Percentiles rank a stretch among this genome's conserved stretches.
Evolutionary conservation across 129 eudicot genomes (phyloP).

Genomic region (Mikania micrantha): DNA sequence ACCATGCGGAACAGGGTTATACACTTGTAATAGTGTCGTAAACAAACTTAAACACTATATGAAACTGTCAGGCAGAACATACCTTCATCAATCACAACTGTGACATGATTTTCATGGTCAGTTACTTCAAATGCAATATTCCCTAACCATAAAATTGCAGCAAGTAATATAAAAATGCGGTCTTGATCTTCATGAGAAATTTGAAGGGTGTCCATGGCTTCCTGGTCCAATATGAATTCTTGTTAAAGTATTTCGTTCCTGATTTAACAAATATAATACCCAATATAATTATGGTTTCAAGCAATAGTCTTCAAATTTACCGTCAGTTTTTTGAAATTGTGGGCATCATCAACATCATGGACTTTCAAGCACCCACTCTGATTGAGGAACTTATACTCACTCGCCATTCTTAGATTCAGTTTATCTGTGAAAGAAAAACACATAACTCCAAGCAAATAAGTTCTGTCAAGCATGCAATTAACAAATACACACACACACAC

Average conservation of each 20-base stretch:
- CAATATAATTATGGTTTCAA: neutral
- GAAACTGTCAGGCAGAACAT: slow-evolving; percentile 3
- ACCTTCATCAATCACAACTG: slow-evolving; percentile 80
- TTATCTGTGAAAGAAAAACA: slow-evolving; percentile 43
- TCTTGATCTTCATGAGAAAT: slow-evolving; percentile 66
- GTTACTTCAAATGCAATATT: slow-evolving; percentile 64
- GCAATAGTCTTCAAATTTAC: slow-evolving; percentile 29
- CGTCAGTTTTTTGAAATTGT: slow-evolving; percentile 47
- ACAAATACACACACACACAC: neutral
- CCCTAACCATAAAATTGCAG: slow-evolving; percentile 94
- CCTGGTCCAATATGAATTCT: slow-evolving; percentile 40
- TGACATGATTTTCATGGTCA: slow-evolving; percentile 65
- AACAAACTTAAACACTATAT: neutral
- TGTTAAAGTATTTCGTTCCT: neutral
- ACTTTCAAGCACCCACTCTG: slow-evolving; percentile 74
- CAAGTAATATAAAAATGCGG: slow-evolving; percentile 61
- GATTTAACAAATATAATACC: neutral
- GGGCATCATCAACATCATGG: slow-evolving; percentile 71
- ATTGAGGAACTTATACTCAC: slow-evolving; percentile 69
- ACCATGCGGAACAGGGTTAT: too few species aligned
- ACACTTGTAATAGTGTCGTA: too few species aligned
- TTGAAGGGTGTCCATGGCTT: slow-evolving; percentile 46
- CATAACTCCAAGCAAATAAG: neutral
- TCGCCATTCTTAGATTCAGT: slow-evolving; percentile 64
- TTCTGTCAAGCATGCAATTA: neutral